Percentiles rank a stretch among this genome's conserved stretches.
Evolutionary conservation across 176 grass and related monocot genomes (phyloP).

Genomic region (Thinopyrum elongatum): DNA sequence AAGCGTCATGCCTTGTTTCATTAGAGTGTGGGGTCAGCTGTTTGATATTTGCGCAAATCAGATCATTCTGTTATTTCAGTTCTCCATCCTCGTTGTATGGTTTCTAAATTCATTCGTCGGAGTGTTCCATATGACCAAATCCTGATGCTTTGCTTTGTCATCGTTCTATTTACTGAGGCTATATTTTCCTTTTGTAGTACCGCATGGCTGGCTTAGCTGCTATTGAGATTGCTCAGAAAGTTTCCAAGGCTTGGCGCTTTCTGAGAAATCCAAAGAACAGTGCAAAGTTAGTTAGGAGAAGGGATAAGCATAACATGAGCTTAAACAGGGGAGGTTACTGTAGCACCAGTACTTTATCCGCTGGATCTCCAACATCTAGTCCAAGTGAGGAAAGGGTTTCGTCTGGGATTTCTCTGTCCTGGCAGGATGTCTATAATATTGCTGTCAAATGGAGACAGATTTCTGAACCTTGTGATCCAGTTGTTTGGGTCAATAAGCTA

Average conservation of each 20-base stretch:
- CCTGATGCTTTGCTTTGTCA: background rate
- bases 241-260: slow-evolving; percentile 89
- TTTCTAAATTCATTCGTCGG: slow-evolving; percentile 10
- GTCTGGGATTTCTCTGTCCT: slow-evolving; percentile 66
- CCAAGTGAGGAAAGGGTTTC: slow-evolving; percentile 72
- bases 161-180: slow-evolving; percentile 13
- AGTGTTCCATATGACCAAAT: background rate
- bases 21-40: background rate
- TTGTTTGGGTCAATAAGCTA: slow-evolving; percentile 98
- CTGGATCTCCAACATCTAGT: slow-evolving; percentile 55
- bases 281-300: slow-evolving; percentile 69
- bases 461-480: slow-evolving; percentile 99
- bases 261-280: slow-evolving; percentile 77
- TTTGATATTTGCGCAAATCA: slow-evolving; percentile 8
- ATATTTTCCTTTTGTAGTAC: slow-evolving; percentile 56
- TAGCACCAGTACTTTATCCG: slow-evolving; percentile 69
- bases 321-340: slow-evolving; percentile 82
- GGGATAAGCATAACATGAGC: slow-evolving; percentile 77
- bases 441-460: slow-evolving; percentile 95
- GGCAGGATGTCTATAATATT: slow-evolving; percentile 92
- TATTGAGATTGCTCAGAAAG: slow-evolving; percentile 98
- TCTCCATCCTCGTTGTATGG: background rate
- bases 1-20: background rate
- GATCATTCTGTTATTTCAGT: slow-evolving; percentile 21
- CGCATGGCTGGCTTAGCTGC: slow-evolving; percentile 94